These are phyloP conservation scores for Glaciozyma martinii DNA, from an alignment of 768 basidiomycete species.

Conservation along the genomic window DNA sequence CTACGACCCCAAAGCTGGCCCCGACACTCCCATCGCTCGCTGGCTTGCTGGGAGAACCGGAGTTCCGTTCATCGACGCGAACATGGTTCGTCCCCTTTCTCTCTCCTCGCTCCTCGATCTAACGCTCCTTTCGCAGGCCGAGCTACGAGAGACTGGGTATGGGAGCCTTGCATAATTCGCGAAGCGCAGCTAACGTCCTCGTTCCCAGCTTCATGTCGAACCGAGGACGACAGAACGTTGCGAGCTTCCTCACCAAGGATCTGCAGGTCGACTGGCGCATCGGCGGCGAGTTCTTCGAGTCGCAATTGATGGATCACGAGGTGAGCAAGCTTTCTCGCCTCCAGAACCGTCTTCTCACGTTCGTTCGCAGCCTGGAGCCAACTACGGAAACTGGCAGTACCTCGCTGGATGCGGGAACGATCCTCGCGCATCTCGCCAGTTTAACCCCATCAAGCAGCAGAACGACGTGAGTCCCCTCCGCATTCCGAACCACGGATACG, in stretches of 20 bases:
- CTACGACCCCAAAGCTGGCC: conserved; percentile 24
- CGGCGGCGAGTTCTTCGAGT: conserved; percentile 47
- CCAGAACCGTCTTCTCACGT: not conserved
- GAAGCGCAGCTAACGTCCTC: too few relatives aligned
- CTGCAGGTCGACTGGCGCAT: conserved; percentile 45
- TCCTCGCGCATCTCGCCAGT: conserved; percentile 32
- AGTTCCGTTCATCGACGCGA: conserved; percentile 43
- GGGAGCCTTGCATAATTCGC: rapidly evolving
- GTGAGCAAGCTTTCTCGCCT: conserved; percentile 6
- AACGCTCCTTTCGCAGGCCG: not conserved
- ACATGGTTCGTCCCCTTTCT: conserved; percentile 11
- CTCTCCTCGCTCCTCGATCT: not conserved
- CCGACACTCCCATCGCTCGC: conserved; percentile 21
- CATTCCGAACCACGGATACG: not conserved
- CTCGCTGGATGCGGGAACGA: conserved; percentile 30
- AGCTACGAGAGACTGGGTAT: conserved; percentile 24
- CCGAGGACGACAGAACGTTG: conserved; percentile 46
- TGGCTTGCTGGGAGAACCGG: conserved; percentile 38
- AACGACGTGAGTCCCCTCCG: conserved; percentile 24
- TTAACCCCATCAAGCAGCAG: conserved; percentile 35
- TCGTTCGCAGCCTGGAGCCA: conserved; percentile 3
- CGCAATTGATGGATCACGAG: conserved; percentile 41
- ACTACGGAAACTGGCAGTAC: conserved; percentile 32
- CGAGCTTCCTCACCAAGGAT: conserved; percentile 44
- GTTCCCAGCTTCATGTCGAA: conserved; percentile 40